These are phyloP conservation scores for Cutaneotrichosporon cavernicola DNA, from an alignment of 1,284 basidiomycete species.

Conservation along the genomic window DNA sequence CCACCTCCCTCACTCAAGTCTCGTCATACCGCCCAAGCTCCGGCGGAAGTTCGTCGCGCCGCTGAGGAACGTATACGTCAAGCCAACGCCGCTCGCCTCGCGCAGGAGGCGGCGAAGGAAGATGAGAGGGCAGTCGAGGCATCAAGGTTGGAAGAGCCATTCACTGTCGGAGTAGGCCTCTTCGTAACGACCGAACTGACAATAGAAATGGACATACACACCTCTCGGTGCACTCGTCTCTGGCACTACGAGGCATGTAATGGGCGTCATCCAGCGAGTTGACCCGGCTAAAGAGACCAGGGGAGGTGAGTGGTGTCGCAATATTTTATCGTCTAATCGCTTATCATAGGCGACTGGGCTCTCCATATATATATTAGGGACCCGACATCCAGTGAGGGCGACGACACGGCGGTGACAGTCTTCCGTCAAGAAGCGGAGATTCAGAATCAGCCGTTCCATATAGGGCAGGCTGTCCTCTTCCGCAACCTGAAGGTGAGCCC, in stretches of 20 bases:
- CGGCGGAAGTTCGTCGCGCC: not conserved
- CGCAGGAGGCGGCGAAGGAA: not conserved
- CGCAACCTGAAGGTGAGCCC: constrained; percentile 26
- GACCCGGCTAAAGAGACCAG: constrained; percentile 3
- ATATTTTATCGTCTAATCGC: not conserved
- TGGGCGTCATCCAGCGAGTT: constrained; percentile 22
- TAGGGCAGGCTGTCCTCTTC: constrained; percentile 30
- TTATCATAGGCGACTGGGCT: constrained; percentile 24
- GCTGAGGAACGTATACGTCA: not conserved
- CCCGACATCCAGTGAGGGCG: constrained; percentile 26
- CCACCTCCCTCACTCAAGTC: not conserved
- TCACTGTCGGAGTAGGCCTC: not conserved
- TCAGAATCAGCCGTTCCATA: constrained; percentile 9
- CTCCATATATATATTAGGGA: constrained; percentile 34
- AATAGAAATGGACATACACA: constrained; percentile 12
- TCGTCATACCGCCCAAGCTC: not conserved
- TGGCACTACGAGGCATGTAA: constrained; percentile 9
- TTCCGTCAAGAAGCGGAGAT: constrained; percentile 23
- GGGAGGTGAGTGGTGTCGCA: not conserved
- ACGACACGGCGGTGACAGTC: constrained; percentile 36
- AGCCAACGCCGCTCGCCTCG: not conserved
- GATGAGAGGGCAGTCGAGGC: not conserved
- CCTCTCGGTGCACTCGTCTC: constrained; percentile 11
- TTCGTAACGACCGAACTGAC: not conserved
- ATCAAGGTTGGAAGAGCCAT: not conserved